A percentile compares a stretch with the other conserved stretches of the same genome.
Conservation (phyloP, 2,329 filamentous ascomycete genomes). For the Aureobasidium namibiae region DNA sequence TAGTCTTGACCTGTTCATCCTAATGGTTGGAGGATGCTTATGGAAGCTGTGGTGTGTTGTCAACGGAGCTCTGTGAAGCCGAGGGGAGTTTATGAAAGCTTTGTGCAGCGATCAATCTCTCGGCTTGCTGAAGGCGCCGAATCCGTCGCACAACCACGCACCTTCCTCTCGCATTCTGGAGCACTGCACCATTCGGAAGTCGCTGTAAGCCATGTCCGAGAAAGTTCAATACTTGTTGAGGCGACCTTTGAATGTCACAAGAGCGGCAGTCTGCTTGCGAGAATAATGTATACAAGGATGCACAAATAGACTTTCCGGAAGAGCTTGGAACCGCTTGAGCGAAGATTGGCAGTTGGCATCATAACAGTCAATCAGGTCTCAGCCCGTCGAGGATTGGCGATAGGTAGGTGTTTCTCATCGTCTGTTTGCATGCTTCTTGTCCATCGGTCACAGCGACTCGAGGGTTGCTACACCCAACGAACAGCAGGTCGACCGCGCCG, state of each 20-base stretch:
- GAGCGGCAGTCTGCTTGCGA: not conserved
- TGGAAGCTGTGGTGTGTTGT: not conserved
- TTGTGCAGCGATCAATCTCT: not conserved
- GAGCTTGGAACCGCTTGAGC: not conserved
- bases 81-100: not conserved
- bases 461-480: not conserved
- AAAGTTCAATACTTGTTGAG: not conserved
- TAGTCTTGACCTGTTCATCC: no score
- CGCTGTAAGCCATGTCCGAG: no score
- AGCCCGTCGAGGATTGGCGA: not conserved
- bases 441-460: no score
- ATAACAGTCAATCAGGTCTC: not conserved
- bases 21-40: no score
- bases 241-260: not conserved
- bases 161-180: not conserved
- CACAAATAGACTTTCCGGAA: conserved; percentile 11
- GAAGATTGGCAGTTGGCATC: conserved; percentile 9
- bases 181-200: not conserved
- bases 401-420: not conserved
- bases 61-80: not conserved
- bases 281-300: not conserved
- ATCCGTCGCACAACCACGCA: not conserved
- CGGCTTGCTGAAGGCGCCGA: not conserved
- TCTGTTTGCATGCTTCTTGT: not conserved
- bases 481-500: not conserved